Evolutionary conservation across 2,329 filamentous ascomycete genomes (phyloP).

Genomic region (Ascochyta fabae): DNA sequence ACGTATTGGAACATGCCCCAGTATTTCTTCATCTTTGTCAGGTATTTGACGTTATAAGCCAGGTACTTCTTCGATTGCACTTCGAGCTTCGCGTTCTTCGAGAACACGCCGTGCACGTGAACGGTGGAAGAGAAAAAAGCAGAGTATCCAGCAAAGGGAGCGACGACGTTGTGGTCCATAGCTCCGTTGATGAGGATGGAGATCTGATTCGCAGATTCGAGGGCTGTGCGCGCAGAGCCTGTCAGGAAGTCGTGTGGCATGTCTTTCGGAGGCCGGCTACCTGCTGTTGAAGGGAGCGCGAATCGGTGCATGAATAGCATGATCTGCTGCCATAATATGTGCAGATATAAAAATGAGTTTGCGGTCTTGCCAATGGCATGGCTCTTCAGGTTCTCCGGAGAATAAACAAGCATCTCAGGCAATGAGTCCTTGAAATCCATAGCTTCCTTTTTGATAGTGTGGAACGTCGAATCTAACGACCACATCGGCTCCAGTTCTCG

Average conservation of each 20-base stretch:
- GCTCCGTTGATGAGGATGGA: conserved; percentile 83
- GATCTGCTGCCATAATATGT: conserved; percentile 89
- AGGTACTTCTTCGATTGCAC: conserved; percentile 81
- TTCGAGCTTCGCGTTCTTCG: conserved; percentile 78
- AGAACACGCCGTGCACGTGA: conserved; percentile 92
- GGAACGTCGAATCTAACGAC: conserved; percentile 79
- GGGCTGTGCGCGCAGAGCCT: conserved; percentile 75
- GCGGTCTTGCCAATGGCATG: conserved; percentile 85
- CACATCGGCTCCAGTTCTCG: conserved; percentile 79
- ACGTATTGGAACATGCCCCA: conserved; percentile 99
- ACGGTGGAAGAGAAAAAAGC: conserved; percentile 92
- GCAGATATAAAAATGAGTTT: conserved; percentile 91
- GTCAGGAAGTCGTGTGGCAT: conserved; percentile 80
- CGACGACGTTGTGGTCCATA: conserved; percentile 79
- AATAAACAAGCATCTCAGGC: conserved; percentile 76
- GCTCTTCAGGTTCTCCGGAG: conserved; percentile 78
- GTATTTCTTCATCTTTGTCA: conserved; percentile 94
- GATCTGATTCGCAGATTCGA: conserved; percentile 84
- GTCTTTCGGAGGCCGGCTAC: conserved; percentile 68
- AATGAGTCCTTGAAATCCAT: conserved; percentile 73
- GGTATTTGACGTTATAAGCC: conserved; percentile 84
- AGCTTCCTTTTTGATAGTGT: conserved; percentile 71
- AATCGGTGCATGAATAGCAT: conserved; percentile 90
- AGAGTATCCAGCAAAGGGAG: conserved; percentile 93
- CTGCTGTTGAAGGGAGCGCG: conserved; percentile 73